Evolutionary conservation across 208 protist genomes (phyloP).

Genomic region (Leishmania tropica): DNA sequence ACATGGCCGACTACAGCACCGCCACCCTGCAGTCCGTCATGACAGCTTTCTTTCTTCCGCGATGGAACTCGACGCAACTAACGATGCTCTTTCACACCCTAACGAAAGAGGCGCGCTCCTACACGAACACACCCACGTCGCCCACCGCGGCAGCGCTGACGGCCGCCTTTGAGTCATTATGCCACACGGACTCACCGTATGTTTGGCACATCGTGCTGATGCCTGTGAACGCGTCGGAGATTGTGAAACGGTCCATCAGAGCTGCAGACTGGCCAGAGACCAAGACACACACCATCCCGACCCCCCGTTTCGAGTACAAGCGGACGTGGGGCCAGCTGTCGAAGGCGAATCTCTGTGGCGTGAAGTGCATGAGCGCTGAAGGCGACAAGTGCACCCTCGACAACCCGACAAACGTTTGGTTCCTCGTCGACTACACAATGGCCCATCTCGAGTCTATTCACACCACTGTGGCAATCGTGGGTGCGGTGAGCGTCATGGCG

Average conservation of each 20-base stretch:
- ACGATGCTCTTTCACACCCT: slow-evolving; percentile 53
- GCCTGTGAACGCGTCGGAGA: neutral
- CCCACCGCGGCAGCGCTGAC: slow-evolving; percentile 19
- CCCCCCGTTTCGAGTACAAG: slow-evolving; percentile 36
- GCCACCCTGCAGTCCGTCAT: slow-evolving; percentile 45
- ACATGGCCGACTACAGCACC: slow-evolving; percentile 43
- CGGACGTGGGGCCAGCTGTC: slow-evolving; percentile 52
- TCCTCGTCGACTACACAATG: slow-evolving; percentile 51
- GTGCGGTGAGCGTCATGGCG: slow-evolving; percentile 49
- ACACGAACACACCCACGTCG: slow-evolving; percentile 31
- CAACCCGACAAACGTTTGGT: slow-evolving; percentile 72
- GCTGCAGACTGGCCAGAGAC: neutral
- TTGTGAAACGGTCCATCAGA: neutral
- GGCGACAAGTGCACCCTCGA: slow-evolving; percentile 27
- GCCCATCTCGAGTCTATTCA: slow-evolving; percentile 8
- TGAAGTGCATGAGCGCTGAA: slow-evolving; percentile 49
- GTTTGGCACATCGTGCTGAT: slow-evolving; percentile 59
- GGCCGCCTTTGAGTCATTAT: slow-evolving; percentile 30
- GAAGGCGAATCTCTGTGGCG: slow-evolving; percentile 49
- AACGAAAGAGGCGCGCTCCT: slow-evolving; percentile 25
- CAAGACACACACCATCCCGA: slow-evolving; percentile 31
- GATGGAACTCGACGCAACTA: slow-evolving; percentile 27
- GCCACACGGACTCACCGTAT: slow-evolving; percentile 30
- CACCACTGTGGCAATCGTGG: slow-evolving; percentile 37
- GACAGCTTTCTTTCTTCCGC: slow-evolving; percentile 38